Conservation (phyloP, 1,139 yeast species). For the Diutina catenulata region DNA sequence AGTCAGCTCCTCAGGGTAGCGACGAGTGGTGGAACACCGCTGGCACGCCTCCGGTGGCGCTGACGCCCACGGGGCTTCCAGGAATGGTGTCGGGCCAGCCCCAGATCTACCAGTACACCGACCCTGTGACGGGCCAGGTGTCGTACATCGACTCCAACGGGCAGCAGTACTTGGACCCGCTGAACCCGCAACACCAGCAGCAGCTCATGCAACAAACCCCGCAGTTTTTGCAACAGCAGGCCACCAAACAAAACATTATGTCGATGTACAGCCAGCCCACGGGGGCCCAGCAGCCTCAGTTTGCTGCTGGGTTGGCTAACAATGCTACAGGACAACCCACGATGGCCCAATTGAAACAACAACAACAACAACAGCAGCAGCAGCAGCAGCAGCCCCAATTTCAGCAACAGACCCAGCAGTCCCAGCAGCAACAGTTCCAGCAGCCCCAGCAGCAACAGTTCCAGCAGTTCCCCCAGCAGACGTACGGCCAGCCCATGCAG, state of each 20-base stretch:
- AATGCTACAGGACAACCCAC: background rate
- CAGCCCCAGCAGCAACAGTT: constrained; percentile 16
- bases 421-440: constrained; percentile 9
- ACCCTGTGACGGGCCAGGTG: constrained; percentile 49
- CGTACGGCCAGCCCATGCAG: constrained; percentile 9
- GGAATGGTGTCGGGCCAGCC: constrained; percentile 14
- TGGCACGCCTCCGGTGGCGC: constrained; percentile 13
- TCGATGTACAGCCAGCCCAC: constrained; percentile 30
- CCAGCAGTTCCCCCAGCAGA: constrained; percentile 12
- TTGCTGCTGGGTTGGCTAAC: constrained; percentile 6
- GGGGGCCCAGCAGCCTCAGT: constrained; percentile 7
- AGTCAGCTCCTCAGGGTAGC: constrained; percentile 6
- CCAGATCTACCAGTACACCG: constrained; percentile 48
- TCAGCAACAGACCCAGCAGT: constrained; percentile 8
- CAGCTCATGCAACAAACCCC: constrained; percentile 33
- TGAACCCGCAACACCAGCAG: constrained; percentile 42
- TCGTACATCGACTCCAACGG: constrained; percentile 48
- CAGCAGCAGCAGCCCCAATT: constrained; percentile 12
- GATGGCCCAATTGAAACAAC: constrained; percentile 8
- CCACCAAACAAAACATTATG: constrained; percentile 30
- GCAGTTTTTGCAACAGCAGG: constrained; percentile 24
- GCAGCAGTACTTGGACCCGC: constrained; percentile 47
- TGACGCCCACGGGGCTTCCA: constrained; percentile 6
- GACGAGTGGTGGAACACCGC: constrained; percentile 9
- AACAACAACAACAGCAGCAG: constrained; percentile 10